Evolutionary conservation across 352 stramenopile genomes (phyloP).

Genomic region (Phytophthora sp.): DNA sequence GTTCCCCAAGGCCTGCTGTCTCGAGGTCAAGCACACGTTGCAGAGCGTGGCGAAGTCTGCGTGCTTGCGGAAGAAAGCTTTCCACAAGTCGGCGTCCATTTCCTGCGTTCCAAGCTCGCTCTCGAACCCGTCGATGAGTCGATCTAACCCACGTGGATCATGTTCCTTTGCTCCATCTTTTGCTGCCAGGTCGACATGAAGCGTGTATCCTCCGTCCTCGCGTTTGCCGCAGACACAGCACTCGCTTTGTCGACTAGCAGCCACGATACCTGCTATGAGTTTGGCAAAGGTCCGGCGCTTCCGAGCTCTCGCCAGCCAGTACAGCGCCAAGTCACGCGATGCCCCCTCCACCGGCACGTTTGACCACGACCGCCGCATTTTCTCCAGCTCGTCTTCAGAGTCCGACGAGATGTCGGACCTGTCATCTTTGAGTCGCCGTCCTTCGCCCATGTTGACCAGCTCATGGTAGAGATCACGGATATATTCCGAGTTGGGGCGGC

Average conservation of each 20-base stretch:
- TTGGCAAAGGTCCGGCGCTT: conserved; percentile 93
- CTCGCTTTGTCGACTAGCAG: conserved; percentile 80
- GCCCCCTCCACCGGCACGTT: conserved; percentile 84
- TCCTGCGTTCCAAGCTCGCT: conserved; percentile 86
- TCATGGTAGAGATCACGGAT: conserved; percentile 97
- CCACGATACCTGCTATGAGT: conserved; percentile 84
- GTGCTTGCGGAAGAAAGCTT: conserved; percentile 96
- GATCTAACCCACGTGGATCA: conserved; percentile 78
- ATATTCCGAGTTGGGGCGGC: conserved; percentile 91
- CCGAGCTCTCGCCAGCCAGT: conserved; percentile 93
- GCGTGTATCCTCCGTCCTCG: conserved; percentile 60
- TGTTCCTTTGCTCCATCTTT: conserved; percentile 66
- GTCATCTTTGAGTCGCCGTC: conserved; percentile 85
- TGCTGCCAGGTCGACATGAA: conserved; percentile 86
- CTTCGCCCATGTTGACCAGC: conserved; percentile 93
- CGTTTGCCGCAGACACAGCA: conserved; percentile 87
- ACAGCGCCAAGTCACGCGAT: conserved; percentile 89
- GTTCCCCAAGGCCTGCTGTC: conserved; percentile 26
- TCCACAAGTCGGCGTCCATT: conserved; percentile 93
- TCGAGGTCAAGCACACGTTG: conserved; percentile 87
- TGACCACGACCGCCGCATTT: conserved; percentile 86
- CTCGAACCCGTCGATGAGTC: conserved; percentile 79
- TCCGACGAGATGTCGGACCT: conserved; percentile 94
- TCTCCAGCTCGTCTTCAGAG: conserved; percentile 91
- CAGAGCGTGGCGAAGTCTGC: conserved; percentile 94